A percentile compares a stretch with the other conserved stretches of the same genome.
Conservation (phyloP, 805 yeast species). For the Myxozyma sirexii region DNA sequence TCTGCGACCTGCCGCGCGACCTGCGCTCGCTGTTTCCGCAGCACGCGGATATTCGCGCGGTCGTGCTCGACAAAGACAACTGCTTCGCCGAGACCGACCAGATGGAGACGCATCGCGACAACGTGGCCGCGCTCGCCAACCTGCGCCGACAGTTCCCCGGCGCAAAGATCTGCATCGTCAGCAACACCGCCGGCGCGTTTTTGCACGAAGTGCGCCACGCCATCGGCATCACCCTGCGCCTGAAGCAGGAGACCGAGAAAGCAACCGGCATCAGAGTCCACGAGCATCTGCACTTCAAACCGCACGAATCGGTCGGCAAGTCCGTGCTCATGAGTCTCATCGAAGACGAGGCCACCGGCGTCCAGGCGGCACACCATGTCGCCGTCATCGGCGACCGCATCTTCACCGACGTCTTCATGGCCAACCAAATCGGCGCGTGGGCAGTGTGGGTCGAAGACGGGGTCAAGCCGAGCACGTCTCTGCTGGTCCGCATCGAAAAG, state of each 20-base stretch:
- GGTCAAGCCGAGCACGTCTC: constrained; percentile 48
- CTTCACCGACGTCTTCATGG: constrained; percentile 91
- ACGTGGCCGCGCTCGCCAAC: constrained; percentile 38
- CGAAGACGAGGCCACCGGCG: constrained; percentile 46
- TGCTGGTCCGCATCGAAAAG: constrained; percentile 3
- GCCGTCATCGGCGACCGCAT: constrained; percentile 90
- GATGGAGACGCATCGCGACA: constrained; percentile 77
- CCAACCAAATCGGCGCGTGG: constrained; percentile 86
- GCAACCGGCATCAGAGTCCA: constrained; percentile 41
- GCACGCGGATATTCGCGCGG: constrained; percentile 32
- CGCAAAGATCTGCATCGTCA: constrained; percentile 70
- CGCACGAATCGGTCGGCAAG: constrained; percentile 47
- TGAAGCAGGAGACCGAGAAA: constrained; percentile 16
- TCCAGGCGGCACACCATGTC: constrained; percentile 59
- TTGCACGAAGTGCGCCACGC: constrained; percentile 7
- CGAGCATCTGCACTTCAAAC: constrained; percentile 40
- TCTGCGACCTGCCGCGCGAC: constrained; percentile 32
- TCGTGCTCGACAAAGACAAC: constrained; percentile 85
- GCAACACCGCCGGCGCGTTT: constrained; percentile 82
- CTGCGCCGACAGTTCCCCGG: constrained; percentile 55
- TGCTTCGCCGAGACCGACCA: constrained; percentile 87
- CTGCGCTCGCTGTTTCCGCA: constrained; percentile 11
- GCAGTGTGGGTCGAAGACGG: constrained; percentile 86
- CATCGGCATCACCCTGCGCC: constrained; percentile 6
- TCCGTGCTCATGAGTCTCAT: constrained; percentile 68